Evolutionary conservation across 345 rosid genomes (phyloP).

Genomic region (Diplotaxis tenuifolia): DNA sequence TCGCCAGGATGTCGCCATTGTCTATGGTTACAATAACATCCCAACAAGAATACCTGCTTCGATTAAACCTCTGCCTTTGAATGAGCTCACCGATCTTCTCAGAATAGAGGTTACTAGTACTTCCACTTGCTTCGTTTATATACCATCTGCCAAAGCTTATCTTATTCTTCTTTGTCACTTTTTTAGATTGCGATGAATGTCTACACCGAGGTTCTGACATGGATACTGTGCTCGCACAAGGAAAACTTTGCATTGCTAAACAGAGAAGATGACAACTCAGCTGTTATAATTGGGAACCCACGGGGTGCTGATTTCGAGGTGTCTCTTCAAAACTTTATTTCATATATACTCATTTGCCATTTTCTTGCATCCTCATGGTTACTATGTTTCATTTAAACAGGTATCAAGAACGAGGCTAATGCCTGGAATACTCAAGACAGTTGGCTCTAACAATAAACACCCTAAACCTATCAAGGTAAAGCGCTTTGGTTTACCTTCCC

Average conservation of each 20-base stretch:
- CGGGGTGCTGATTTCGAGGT: conserved; percentile 94
- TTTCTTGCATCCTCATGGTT: neutral
- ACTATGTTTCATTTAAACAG: conserved; percentile 31
- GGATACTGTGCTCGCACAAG: conserved; percentile 69
- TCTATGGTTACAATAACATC: conserved; percentile 85
- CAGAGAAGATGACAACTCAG: conserved; percentile 56
- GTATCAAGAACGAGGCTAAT: conserved; percentile 76
- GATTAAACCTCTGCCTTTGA: conserved; percentile 63
- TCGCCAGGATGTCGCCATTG: conserved; percentile 89
- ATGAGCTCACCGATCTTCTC: conserved; percentile 74
- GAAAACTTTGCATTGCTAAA: conserved; percentile 75
- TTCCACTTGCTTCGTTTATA: conserved; percentile 8
- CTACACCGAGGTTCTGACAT: conserved; percentile 75
- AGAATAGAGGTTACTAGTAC: conserved; percentile 61
- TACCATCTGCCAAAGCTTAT: conserved; percentile 3
- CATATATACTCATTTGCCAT: neutral
- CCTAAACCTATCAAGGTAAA: conserved; percentile 85
- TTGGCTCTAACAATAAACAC: conserved; percentile 84
- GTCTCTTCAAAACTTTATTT: neutral
- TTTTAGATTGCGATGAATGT: conserved; percentile 77
- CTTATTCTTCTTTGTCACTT: conserved; percentile 5
- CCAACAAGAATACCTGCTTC: conserved; percentile 64
- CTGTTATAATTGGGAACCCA: conserved; percentile 74
- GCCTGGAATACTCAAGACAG: conserved; percentile 84
- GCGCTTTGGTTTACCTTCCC: neutral